Evolutionary conservation across 805 yeast species (phyloP).

Genomic region (Komagataella populi): DNA sequence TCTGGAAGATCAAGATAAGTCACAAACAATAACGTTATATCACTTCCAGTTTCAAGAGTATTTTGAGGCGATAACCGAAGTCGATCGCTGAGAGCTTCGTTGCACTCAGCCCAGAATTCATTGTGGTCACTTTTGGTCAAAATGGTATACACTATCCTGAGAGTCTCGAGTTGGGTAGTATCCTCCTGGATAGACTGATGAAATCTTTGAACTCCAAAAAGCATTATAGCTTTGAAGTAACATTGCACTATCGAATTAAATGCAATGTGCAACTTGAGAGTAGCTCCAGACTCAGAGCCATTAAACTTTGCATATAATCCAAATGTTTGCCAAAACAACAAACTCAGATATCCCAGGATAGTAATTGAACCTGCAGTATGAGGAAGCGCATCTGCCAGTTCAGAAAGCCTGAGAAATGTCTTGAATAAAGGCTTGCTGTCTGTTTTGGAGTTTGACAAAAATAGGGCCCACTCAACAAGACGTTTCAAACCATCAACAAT

Average conservation of each 20-base stretch:
- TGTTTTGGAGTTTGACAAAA: background rate
- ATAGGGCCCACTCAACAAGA: background rate
- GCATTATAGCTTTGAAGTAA: background rate
- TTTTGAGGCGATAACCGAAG: background rate
- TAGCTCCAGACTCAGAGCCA: background rate
- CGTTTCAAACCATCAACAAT: background rate
- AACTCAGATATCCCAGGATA: background rate
- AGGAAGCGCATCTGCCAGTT: background rate
- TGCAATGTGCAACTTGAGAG: background rate
- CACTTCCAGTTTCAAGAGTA: background rate
- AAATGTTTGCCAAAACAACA: background rate
- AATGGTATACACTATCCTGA: background rate
- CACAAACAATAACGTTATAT: background rate
- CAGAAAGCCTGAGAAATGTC: background rate
- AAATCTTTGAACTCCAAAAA: background rate
- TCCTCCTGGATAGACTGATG: background rate
- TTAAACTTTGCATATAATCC: background rate
- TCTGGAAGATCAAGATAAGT: background rate
- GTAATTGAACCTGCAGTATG: background rate
- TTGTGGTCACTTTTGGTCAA: background rate
- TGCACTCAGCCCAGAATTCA: background rate
- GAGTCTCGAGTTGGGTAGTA: background rate
- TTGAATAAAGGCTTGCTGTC: background rate
- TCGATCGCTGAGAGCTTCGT: background rate
- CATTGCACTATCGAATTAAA: background rate